Evolutionary conservation across 2,329 filamentous ascomycete genomes (phyloP), one percentile per base, ranked within the genome.

Genomic region (Exophiala viscosa): DNA sequence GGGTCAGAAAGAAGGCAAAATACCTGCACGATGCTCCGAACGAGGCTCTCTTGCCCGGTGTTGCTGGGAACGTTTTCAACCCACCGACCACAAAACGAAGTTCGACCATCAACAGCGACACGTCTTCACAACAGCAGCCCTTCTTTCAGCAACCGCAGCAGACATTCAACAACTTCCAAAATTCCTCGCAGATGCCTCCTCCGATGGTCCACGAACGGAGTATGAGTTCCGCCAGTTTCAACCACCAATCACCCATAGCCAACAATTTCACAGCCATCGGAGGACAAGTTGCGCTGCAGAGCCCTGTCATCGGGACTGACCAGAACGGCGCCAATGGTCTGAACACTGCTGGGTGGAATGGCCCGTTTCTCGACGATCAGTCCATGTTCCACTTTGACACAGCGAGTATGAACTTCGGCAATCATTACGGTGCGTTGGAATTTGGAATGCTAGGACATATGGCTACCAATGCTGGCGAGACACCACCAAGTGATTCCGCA

Each of bases 1-100:
- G 93, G 48, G 90, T 97, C 46, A 87, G 93, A 59, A 99, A 99
- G 73, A 99, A 97, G 79, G 93, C 93, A 47, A 99, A 99, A 71
- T 99, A 99, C 70, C 87, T 99, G 51, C 91, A 97, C 67, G 93
- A 97, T 78, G 90, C 92, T 20, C 91, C 92, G 33, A 84, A 90
- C 47, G 90, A 95, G 68, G 90, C 90, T 41, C 77, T 96, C 57
- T 82, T 92, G 67, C 89, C 91, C n/a, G 90, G 93, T 38, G 79
- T 93, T 43, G 85, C 86, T 4, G 83, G 85, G 28, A 88, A 86
- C 65, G 81, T 66, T 57, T 72, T 72, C 63, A 80, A 66, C 76
- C 69, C 69, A 72, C 71, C 63, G 68, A 75, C 66, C 72, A 73
- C 63, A 71, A 58, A 62, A 36, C 38, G 58, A 36, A 48, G 32